Percentiles rank a stretch among this genome's conserved stretches.
phyloP scores from a whole-genome alignment of 2,329 filamentous ascomycete genomes.

The Stemphylium lycopersici region DNA sequence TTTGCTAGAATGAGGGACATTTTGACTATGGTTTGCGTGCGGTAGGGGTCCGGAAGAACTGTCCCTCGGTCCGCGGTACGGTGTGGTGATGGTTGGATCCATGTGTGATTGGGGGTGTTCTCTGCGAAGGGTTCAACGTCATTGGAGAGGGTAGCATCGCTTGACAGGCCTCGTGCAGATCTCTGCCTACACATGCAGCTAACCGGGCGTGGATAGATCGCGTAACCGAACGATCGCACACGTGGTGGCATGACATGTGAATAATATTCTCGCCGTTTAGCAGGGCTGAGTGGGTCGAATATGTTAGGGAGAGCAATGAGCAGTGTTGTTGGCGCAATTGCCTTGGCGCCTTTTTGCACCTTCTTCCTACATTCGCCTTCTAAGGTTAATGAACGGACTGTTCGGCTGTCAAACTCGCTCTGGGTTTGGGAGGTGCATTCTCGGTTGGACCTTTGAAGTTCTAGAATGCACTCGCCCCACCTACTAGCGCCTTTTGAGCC shows the following conservation, averaged over 20 bases:
- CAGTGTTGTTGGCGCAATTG: not conserved
- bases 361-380: no score
- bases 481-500: no score
- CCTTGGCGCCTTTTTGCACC: no score
- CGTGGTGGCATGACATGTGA: slow-evolving; percentile 9
- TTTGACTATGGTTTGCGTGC: not conserved
- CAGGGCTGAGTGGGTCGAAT: not conserved
- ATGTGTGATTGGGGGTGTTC: slow-evolving; percentile 10
- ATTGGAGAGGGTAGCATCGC: slow-evolving; percentile 14
- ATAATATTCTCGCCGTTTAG: slow-evolving; percentile 5
- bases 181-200: slow-evolving; percentile 21
- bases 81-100: not conserved
- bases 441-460: no score
- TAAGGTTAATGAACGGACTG: no score
- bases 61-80: not conserved
- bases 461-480: no score
- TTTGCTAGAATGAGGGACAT: slow-evolving; percentile 8
- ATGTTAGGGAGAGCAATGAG: not conserved
- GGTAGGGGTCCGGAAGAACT: not conserved
- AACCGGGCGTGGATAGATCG: slow-evolving; percentile 22
- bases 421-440: no score
- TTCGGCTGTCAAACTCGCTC: no score
- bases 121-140: slow-evolving; percentile 5
- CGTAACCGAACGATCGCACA: slow-evolving; percentile 23
- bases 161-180: slow-evolving; percentile 18